Percentiles rank a stretch among this genome's conserved stretches.
Conservation (phyloP, 345 rosid genomes). For the Geranium brycei region DNA sequence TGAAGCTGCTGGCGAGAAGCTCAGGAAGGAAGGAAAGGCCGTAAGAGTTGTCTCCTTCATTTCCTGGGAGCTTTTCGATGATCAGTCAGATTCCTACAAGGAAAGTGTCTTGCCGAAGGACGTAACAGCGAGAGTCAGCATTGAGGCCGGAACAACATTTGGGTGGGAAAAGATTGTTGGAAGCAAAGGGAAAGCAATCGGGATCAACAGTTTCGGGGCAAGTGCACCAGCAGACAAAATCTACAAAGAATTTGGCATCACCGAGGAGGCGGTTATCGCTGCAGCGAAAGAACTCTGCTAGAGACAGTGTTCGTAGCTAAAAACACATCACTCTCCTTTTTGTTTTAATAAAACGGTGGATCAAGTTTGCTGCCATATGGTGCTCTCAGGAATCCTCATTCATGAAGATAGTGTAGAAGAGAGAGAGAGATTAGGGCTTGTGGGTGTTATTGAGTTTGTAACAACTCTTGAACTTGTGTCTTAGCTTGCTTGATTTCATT, state of each 20-base stretch:
- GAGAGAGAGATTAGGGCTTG: background rate
- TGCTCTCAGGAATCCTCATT: no score
- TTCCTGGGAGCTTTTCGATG: conserved; percentile 81
- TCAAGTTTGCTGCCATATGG: background rate
- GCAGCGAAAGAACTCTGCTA: conserved; percentile 54
- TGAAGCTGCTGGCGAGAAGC: conserved; percentile 60
- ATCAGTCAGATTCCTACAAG: conserved; percentile 68
- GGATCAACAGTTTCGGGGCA: conserved; percentile 78
- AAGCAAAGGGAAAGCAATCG: conserved; percentile 66
- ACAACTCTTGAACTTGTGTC: conserved; percentile 2
- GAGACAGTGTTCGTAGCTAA: background rate
- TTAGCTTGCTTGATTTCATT: background rate
- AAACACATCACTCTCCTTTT: background rate
- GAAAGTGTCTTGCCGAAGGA: conserved; percentile 72
- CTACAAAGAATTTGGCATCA: conserved; percentile 73
- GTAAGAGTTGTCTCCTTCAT: conserved; percentile 87
- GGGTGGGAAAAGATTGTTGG: conserved; percentile 82
- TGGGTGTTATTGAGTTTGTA: background rate
- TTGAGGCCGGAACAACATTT: conserved; percentile 83
- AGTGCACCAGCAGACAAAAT: conserved; percentile 81
- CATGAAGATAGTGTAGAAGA: background rate
- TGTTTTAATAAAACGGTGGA: background rate
- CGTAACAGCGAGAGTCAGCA: conserved; percentile 77
- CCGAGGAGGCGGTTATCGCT: conserved; percentile 56
- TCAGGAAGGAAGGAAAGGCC: conserved; percentile 82